Evolutionary conservation across 2,329 filamentous ascomycete genomes (phyloP).

Genomic region (Aspergillus sp.): DNA sequence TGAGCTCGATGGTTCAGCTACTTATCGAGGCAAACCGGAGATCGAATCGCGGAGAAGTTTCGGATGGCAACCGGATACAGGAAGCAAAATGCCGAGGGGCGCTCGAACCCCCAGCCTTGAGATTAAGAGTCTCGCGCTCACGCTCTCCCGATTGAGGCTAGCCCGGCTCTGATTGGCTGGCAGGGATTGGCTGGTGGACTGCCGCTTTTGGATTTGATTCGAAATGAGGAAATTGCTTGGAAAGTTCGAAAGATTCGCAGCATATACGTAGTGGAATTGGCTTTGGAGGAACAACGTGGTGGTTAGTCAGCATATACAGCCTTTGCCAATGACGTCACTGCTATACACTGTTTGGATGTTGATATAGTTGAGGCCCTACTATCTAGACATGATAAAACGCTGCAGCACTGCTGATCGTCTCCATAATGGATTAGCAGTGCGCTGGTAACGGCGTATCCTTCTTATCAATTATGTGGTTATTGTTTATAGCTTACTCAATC

Average conservation of each 20-base stretch:
- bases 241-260: too few relatives aligned
- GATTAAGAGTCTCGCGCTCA: constrained; percentile 48
- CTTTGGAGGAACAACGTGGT: too few relatives aligned
- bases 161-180: constrained; percentile 34
- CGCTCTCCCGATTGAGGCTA: constrained; percentile 54
- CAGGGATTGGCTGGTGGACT: too few relatives aligned
- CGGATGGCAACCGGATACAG: neutral
- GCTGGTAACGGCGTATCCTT: neutral
- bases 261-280: too few relatives aligned
- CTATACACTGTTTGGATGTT: too few relatives aligned
- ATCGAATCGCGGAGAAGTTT: neutral
- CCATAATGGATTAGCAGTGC: neutral
- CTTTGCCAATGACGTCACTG: neutral
- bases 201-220: too few relatives aligned
- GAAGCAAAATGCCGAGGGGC: constrained; percentile 35
- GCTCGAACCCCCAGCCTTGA: constrained; percentile 46
- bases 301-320: neutral
- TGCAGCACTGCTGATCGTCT: neutral
- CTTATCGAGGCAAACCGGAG: neutral
- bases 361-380: too few relatives aligned
- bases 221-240: too few relatives aligned
- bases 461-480: neutral
- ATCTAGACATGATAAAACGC: neutral
- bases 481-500: constrained; percentile 61
- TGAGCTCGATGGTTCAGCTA: neutral